phyloP scores from a whole-genome alignment of 768 basidiomycete genomes.

The Naganishia kalamii region DNA sequence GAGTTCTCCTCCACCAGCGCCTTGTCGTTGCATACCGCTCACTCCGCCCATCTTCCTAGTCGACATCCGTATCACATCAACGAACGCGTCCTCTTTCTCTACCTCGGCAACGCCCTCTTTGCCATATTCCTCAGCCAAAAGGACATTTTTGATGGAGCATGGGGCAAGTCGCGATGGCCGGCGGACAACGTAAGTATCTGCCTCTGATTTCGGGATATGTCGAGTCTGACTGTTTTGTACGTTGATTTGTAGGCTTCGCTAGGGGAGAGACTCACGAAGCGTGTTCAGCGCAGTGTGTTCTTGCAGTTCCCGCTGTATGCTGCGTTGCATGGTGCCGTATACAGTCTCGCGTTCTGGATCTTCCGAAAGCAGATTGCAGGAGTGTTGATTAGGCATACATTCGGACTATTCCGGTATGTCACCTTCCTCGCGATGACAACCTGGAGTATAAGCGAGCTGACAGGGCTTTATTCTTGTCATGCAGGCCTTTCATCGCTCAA shows the following conservation, averaged over 20 bases:
- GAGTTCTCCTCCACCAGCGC: neutral
- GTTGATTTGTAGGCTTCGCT: neutral
- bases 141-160: conserved; percentile 28
- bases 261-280: conserved; percentile 2
- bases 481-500: conserved; percentile 19
- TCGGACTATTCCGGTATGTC: conserved; percentile 8
- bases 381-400: conserved; percentile 4
- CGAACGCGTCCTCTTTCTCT: conserved; percentile 35
- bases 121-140: conserved; percentile 25
- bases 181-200: conserved; percentile 8
- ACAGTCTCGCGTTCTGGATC: conserved; percentile 3
- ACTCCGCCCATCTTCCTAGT: neutral
- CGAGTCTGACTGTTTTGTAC: neutral
- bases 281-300: conserved; percentile 12
- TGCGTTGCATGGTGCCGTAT: neutral
- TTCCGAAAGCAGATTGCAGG: neutral
- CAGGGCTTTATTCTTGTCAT: neutral
- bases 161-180: conserved; percentile 19
- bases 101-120: conserved; percentile 27
- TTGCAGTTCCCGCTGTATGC: conserved; percentile 5
- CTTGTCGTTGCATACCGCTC: neutral
- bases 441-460: neutral
- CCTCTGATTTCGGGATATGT: neutral
- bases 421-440: neutral
- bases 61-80: conserved; percentile 38